Percentiles rank a stretch among this genome's conserved stretches.
These are phyloP conservation scores for Gracilaria vermiculophylla DNA, from an alignment of 23 red algal species.

Conservation along the genomic window DNA sequence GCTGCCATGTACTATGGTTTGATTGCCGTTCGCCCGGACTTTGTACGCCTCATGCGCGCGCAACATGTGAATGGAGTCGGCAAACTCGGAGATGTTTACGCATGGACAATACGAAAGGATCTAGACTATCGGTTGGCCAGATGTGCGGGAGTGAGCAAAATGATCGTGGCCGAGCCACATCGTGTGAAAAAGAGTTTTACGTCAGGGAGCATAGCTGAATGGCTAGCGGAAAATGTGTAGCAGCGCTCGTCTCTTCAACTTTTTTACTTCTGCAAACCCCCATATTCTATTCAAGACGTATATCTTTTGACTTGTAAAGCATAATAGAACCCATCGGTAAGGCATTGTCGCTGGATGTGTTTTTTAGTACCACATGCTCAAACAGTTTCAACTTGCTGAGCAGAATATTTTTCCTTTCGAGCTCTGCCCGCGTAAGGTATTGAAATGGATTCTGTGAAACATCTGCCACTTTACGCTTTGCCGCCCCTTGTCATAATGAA, in stretches of 20 bases:
- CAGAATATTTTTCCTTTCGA: no score
- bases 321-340: background rate
- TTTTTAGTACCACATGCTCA: no score
- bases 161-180: conserved; percentile 55
- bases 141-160: conserved; percentile 44
- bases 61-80: background rate
- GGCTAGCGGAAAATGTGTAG: conserved; percentile 11
- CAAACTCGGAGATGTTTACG: conserved; percentile 30
- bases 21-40: conserved; percentile 46
- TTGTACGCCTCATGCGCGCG: conserved; percentile 24
- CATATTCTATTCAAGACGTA: background rate
- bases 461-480: no score
- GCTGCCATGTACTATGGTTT: conserved; percentile 44
- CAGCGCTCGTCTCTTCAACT: background rate
- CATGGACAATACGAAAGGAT: conserved; percentile 66
- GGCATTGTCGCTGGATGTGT: no score
- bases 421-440: no score
- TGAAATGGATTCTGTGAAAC: no score
- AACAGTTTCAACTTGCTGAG: no score
- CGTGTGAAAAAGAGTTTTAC: conserved; percentile 18
- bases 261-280: no score
- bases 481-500: no score
- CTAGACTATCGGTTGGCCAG: conserved; percentile 51
- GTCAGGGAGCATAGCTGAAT: background rate
- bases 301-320: background rate